Evolutionary conservation across 2,329 filamentous ascomycete genomes (phyloP), one percentile per base, ranked within the genome.

Genomic region (Fusarium goolgardi): DNA sequence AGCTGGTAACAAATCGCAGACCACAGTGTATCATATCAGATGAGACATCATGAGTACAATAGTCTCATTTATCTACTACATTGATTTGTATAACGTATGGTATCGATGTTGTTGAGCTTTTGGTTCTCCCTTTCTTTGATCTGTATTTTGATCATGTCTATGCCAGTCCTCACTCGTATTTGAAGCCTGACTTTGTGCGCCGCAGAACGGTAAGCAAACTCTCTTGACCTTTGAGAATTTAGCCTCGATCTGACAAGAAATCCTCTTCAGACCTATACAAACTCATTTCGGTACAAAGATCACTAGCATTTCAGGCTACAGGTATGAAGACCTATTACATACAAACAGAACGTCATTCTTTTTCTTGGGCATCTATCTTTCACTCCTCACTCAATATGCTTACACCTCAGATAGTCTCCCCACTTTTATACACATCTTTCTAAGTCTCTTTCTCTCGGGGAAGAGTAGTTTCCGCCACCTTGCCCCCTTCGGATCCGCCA

Each of bases 401-500:
- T 54, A 77, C 53, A 55, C 31, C 51, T 59, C 7, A 32, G 39
- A 21, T 41, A 44, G 37, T 50, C 37, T 41, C n/a, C 29, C 27
- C 27, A 44, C 16, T 23, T 52, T 50, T 50, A 27, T 23, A 29
- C 29, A 45, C 7, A 35, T 20, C 12, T 27, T 31, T 37, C 35
- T 44, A 70, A 18, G 58, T 63, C 47, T 68, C 71, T 39, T 72
- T 73, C 27, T 71, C 60, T 23, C 65, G 60, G 8, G 71, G 67
- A 10, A 54, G 37, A 53, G 70, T 37, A 11, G 68, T 45, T 35
- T 69, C 68, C 3, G 69, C 53, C 43, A 63, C 45, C 55, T 75
- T 75, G 25, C 53, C 63, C 11, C 59, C 65, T 40, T 73, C 67
- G 18, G 69, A 75, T 23, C 66, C 71, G n/a, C 67, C 71, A 20